A percentile compares a stretch with the other conserved stretches of the same genome.
Conservation (phyloP, 306 rosid genomes). For the Spatholobus suberectus region DNA sequence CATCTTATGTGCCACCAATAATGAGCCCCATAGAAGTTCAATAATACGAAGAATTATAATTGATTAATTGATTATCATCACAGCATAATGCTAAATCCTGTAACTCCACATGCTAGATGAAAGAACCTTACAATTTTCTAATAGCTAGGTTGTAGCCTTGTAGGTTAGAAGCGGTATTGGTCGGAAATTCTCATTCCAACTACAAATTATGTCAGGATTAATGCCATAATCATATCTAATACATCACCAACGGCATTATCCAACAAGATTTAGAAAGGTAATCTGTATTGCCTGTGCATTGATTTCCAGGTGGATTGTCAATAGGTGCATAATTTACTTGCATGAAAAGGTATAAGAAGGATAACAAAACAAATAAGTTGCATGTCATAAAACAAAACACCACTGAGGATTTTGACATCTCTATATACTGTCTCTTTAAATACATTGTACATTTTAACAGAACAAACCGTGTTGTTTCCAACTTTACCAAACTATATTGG, state of each 20-base stretch:
- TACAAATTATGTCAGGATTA: not conserved
- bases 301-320: not conserved
- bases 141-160: not conserved
- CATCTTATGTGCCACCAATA: not conserved
- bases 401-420: not conserved
- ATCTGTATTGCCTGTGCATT: not conserved
- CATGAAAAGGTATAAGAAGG: not conserved
- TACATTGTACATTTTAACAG: not conserved
- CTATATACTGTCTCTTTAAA: not conserved
- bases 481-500: not conserved
- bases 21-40: not conserved
- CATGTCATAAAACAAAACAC: not conserved
- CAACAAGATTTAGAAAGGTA: slow-evolving; percentile 8
- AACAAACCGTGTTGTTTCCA: not conserved
- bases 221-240: not conserved
- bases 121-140: not conserved
- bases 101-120: not conserved
- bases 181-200: not conserved
- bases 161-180: not conserved
- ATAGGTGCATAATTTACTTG: not conserved
- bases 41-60: not conserved
- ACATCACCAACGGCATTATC: not conserved
- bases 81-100: slow-evolving; percentile 1
- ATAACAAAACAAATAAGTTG: not conserved
- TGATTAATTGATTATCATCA: not conserved